These are phyloP conservation scores for Dacryopinax spathularia DNA, from an alignment of 768 basidiomycete species.

Conservation along the genomic window DNA sequence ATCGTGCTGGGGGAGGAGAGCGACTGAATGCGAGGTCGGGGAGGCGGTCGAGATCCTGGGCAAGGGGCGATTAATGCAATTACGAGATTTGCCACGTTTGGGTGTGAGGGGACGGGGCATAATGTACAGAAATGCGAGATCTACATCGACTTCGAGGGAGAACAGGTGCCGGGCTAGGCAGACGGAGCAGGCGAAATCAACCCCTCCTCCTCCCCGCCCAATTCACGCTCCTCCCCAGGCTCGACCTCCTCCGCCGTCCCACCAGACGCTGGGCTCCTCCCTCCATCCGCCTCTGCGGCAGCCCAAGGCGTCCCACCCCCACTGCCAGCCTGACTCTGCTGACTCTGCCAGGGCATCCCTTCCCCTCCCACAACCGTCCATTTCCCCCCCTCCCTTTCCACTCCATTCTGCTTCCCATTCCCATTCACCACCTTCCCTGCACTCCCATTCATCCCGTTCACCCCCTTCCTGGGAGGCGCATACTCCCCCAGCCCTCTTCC, in stretches of 20 bases:
- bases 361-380: neutral
- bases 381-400: neutral
- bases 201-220: neutral
- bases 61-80: too few relatives aligned
- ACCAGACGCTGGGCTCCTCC: neutral
- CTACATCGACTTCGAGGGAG: too few relatives aligned
- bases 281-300: neutral
- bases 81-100: too few relatives aligned
- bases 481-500: neutral
- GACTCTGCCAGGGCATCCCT: conserved; percentile 2
- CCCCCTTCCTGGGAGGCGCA: neutral
- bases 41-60: too few relatives aligned
- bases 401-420: neutral
- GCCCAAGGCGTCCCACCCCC: neutral
- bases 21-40: too few relatives aligned
- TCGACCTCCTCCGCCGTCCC: neutral
- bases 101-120: too few relatives aligned
- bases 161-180: too few relatives aligned
- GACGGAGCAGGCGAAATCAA: too few relatives aligned
- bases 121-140: too few relatives aligned
- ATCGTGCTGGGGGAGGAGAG: conserved; percentile 80
- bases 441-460: neutral
- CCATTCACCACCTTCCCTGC: too few relatives aligned
- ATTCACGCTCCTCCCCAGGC: neutral
- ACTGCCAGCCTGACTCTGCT: too few relatives aligned